A percentile compares a stretch with the other conserved stretches of the same genome.
These are phyloP conservation scores for Pneumocystis wakefieldiae DNA, from an alignment of 1,139 yeast species.

Conservation along the genomic window DNA sequence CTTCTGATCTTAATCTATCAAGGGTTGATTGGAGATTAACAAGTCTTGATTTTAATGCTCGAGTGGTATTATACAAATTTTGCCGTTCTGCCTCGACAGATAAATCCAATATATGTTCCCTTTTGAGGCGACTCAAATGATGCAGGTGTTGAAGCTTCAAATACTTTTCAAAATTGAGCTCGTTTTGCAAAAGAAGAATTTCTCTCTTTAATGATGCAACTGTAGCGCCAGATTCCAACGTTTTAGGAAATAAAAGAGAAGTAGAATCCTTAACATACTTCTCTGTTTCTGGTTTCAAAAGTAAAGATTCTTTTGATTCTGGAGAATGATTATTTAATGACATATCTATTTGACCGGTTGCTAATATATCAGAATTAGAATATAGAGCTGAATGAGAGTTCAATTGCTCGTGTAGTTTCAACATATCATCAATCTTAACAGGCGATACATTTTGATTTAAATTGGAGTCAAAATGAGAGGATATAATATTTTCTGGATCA, in stretches of 20 bases:
- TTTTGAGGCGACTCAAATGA: conserved; percentile 29
- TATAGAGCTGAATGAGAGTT: background rate
- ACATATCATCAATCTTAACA: background rate
- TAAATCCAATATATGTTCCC: conserved; percentile 12
- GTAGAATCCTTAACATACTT: background rate
- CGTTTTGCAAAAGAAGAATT: conserved; percentile 42
- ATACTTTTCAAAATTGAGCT: conserved; percentile 46
- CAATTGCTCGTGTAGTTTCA: background rate
- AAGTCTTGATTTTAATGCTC: conserved; percentile 10
- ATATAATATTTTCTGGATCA: background rate
- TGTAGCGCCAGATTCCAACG: background rate
- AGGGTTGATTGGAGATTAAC: conserved; percentile 5
- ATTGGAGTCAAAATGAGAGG: background rate
- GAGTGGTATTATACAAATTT: conserved; percentile 10
- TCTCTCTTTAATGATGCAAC: conserved; percentile 32
- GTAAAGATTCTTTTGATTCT: background rate
- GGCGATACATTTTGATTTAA: background rate
- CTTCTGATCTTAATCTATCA: conserved; percentile 9
- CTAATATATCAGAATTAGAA: background rate
- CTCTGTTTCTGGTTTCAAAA: background rate
- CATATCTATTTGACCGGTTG: background rate
- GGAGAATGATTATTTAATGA: background rate
- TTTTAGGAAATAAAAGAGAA: background rate
- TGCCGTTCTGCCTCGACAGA: conserved; percentile 14
- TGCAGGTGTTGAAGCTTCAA: conserved; percentile 38